These are phyloP conservation scores for Alternaria panax DNA, from an alignment of 2,329 filamentous ascomycete species.

Conservation along the genomic window DNA sequence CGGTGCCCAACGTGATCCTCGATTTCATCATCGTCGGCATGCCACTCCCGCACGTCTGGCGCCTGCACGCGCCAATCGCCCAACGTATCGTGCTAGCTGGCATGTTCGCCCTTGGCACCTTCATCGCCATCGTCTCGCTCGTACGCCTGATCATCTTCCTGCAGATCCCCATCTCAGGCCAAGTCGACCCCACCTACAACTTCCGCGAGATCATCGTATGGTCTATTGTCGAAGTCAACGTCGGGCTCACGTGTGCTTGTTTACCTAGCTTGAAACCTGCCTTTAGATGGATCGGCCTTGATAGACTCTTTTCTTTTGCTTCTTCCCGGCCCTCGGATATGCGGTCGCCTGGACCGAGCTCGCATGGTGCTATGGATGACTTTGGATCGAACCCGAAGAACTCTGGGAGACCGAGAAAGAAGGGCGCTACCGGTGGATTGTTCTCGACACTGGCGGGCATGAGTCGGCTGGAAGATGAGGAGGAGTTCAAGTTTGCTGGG, in stretches of 20 bases:
- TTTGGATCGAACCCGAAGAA: conserved; percentile 2
- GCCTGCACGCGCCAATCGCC: conserved; percentile 28
- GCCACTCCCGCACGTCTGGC: conserved; percentile 37
- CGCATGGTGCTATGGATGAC: not conserved
- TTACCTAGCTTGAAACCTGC: conserved; percentile 30
- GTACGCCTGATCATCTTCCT: conserved; percentile 35
- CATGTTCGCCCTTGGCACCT: conserved; percentile 36
- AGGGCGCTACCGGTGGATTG: conserved; percentile 29
- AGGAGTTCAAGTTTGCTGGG: conserved; percentile 24
- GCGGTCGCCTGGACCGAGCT: conserved; percentile 17
- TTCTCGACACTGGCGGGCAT: conserved; percentile 32
- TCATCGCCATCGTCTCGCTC: conserved; percentile 33
- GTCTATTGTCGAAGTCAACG: conserved; percentile 34
- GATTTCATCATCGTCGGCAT: conserved; percentile 32
- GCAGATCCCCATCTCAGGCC: conserved; percentile 26
- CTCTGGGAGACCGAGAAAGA: conserved; percentile 23
- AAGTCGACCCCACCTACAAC: conserved; percentile 32
- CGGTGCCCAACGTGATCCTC: conserved; percentile 35
- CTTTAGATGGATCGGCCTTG: conserved; percentile 25
- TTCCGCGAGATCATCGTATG: conserved; percentile 38
- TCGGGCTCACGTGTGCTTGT: conserved; percentile 34
- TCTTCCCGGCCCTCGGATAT: conserved; percentile 22
- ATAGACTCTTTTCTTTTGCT: conserved; percentile 28
- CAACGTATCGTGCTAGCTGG: conserved; percentile 32
- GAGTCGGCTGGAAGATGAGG: conserved; percentile 24